A percentile compares a stretch with the other conserved stretches of the same genome.
phyloP scores from a whole-genome alignment of 805 yeast species.

The Metschnikowia gelsemii region DNA sequence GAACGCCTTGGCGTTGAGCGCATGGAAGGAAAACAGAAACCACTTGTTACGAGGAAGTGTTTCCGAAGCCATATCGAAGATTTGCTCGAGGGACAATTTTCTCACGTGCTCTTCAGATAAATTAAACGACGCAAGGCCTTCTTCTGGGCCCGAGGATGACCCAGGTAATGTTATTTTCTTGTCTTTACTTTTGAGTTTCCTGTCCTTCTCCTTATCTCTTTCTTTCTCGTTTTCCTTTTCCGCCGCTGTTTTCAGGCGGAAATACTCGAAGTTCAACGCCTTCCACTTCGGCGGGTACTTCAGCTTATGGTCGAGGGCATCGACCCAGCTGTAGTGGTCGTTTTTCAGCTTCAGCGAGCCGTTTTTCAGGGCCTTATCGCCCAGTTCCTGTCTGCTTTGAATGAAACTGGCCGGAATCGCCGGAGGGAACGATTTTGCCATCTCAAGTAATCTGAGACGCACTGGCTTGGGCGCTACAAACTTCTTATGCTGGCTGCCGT shows the following conservation, averaged over 20 bases:
- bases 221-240: constrained; percentile 10
- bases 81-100: constrained; percentile 55
- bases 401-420: constrained; percentile 38
- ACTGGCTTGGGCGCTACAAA: constrained; percentile 44
- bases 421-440: constrained; percentile 57
- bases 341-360: constrained; percentile 11
- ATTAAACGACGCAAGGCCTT: constrained; percentile 52
- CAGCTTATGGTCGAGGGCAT: constrained; percentile 41
- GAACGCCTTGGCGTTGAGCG: constrained; percentile 72
- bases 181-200: constrained; percentile 18
- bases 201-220: constrained; percentile 16
- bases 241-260: constrained; percentile 14
- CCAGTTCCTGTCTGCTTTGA: constrained; percentile 26
- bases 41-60: constrained; percentile 61
- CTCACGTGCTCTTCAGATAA: constrained; percentile 58
- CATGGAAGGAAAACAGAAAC: constrained; percentile 60
- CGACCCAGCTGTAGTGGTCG: constrained; percentile 47
- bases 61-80: constrained; percentile 59
- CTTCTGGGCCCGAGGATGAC: constrained; percentile 20
- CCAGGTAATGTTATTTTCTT: constrained; percentile 9
- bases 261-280: constrained; percentile 53
- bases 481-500: constrained; percentile 35
- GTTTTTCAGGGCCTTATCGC: constrained; percentile 5
- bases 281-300: constrained; percentile 59
- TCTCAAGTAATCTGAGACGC: constrained; percentile 48